Conservation (phyloP, 1,284 basidiomycete genomes). For the Fomitopsis schrenkii region DNA sequence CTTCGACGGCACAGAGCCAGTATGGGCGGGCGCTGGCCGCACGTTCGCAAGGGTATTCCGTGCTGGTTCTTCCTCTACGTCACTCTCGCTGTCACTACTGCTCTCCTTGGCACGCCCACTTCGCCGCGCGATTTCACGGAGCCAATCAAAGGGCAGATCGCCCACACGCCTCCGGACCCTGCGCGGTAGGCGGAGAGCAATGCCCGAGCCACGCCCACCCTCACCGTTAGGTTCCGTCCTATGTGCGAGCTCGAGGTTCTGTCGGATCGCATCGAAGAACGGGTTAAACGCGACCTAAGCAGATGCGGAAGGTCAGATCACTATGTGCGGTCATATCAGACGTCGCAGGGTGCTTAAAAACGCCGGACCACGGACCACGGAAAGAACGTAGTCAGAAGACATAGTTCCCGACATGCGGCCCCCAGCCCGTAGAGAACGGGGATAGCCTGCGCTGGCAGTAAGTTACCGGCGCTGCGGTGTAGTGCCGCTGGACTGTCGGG, state of each 20-base stretch:
- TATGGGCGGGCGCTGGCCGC: not conserved
- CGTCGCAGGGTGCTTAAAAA: not conserved
- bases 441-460: not conserved
- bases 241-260: slow-evolving; percentile 87
- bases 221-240: slow-evolving; percentile 45
- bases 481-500: not conserved
- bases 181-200: slow-evolving; percentile 69
- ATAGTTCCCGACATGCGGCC: not conserved
- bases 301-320: not conserved
- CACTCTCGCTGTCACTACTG: slow-evolving; percentile 13
- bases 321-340: not conserved
- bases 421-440: not conserved
- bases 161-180: slow-evolving; percentile 57
- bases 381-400: not conserved
- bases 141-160: slow-evolving; percentile 82
- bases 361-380: not conserved
- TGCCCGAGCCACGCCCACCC: slow-evolving; percentile 73
- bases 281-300: slow-evolving; percentile 61
- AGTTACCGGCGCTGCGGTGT: not conserved
- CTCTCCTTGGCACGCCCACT: slow-evolving; percentile 33
- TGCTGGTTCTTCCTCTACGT: slow-evolving; percentile 4
- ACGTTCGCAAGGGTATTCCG: slow-evolving; percentile 13
- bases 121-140: slow-evolving; percentile 64
- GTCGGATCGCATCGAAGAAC: slow-evolving; percentile 94
- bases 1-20: not conserved